Base-by-base conservation (phyloP, 1,284 basidiomycete genomes). In the Cutaneotrichosporon mucoides region DNA sequence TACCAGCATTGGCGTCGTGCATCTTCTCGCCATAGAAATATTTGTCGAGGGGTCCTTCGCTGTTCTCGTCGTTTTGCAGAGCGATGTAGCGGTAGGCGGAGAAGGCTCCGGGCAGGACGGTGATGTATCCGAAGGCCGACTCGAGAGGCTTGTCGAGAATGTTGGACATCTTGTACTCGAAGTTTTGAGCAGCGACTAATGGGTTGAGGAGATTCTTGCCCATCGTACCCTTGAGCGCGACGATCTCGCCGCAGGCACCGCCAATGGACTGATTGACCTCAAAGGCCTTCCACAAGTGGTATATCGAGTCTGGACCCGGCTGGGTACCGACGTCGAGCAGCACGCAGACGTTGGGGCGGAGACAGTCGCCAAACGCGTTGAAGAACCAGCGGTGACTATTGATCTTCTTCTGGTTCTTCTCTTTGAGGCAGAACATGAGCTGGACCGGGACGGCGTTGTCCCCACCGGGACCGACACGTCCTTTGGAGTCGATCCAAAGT, bases 201-300 rank as follows among this genome's bases (percentile, higher is more conserved):
- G 92, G 92, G 70, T 90, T 96, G 66, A 90, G 71, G 58, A 92
- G 81, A 73, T 89, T 88, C 71, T 79, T 79, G 50, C 87, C 88
- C 68, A 83, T 89, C 77, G 86, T 88, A 48, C 91, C 92, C 78
- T 93, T 94, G 63, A 92, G 81, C 1, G 92, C 91, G 34, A 94
- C 90, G 56, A 96, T 95, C 43, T 96, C 93, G n/a, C 93, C 93
- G 72, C 92, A 96, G 5, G 95, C 94, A 35, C 95, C 94, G 0
- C 92, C 94, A 38, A 96, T 91, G 66, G 95, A 94, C 35, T 88
- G 90, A 78, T 96, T 93, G 78, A 93, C 88, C 73, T 97, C 93
- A 65, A 98, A 97, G 4, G 91, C 88, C 78, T 97, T 96, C 94
- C 94, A 97, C 9, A 98, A 80, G 70, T 96, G 90, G 76, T 97